These are phyloP conservation scores for Phaeosphaeriaceae sp. DNA, from an alignment of 2,329 filamentous ascomycete genomes.

Conservation along the genomic window DNA sequence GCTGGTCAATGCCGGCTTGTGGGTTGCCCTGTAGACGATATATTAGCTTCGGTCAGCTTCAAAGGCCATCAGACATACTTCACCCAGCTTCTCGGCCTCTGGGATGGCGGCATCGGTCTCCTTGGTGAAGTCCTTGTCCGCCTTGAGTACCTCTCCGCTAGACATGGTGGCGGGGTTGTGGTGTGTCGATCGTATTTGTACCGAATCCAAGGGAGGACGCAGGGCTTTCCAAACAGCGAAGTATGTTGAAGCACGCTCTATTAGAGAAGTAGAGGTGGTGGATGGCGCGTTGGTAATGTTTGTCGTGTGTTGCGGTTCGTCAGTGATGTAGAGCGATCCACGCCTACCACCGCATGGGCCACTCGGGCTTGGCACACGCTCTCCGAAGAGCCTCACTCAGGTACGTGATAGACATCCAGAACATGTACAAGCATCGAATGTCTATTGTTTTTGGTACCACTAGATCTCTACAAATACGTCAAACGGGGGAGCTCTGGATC, in stretches of 20 bases:
- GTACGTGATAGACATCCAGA: background rate
- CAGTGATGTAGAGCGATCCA: constrained; percentile 23
- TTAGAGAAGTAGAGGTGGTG: constrained; percentile 2
- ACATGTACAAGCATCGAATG: background rate
- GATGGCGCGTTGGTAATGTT: constrained; percentile 18
- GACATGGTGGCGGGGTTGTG: constrained; percentile 67
- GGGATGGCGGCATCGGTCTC: constrained; percentile 91
- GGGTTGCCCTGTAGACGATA: constrained; percentile 68
- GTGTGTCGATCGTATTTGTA: constrained; percentile 7
- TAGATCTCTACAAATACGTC: too few relatives aligned
- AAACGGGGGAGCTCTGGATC: too few relatives aligned
- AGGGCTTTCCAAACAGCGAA: background rate
- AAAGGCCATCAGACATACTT: constrained; percentile 63
- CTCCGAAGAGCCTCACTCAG: constrained; percentile 17
- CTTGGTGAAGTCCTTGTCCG: constrained; percentile 98
- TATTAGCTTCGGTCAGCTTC: constrained; percentile 24
- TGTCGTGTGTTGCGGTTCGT: constrained; percentile 22
- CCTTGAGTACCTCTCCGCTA: constrained; percentile 79
- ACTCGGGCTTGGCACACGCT: constrained; percentile 10
- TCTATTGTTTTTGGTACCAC: too few relatives aligned
- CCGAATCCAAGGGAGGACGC: background rate
- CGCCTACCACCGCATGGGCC: constrained; percentile 4
- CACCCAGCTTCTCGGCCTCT: constrained; percentile 87
- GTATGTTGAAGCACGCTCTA: background rate
- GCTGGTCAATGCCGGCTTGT: constrained; percentile 90